Conservation (phyloP, 192 early-diverging fungal species). For the Mortierella hygrophila region DNA sequence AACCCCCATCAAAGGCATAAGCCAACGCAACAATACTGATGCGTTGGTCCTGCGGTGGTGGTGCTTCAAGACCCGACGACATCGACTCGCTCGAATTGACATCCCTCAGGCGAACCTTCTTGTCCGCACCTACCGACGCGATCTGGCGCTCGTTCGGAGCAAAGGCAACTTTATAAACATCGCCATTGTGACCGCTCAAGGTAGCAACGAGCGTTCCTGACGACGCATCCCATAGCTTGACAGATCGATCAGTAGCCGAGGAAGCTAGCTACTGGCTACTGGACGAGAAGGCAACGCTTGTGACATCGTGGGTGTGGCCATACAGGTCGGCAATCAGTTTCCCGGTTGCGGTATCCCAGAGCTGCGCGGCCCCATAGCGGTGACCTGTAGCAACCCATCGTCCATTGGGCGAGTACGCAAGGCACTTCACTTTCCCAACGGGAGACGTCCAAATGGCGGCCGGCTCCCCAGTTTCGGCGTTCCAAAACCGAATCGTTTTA, state of each 20-base stretch:
- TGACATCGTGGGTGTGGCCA: not conserved
- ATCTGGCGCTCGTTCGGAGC: not conserved
- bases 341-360: not conserved
- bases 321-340: not conserved
- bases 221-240: not conserved
- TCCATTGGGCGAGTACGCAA: not conserved
- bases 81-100: not conserved
- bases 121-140: not conserved
- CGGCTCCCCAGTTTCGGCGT: not conserved
- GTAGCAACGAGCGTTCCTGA: not conserved
- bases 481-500: constrained; percentile 3
- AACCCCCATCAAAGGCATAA: not conserved
- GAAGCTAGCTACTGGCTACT: constrained; percentile 1
- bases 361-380: not conserved
- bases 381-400: not conserved
- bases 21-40: too few species aligned
- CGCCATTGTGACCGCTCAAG: not conserved
- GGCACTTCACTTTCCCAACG: not conserved
- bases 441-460: not conserved
- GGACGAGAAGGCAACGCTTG: not conserved
- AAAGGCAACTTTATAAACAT: not conserved
- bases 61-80: not conserved
- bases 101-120: constrained; percentile 2
- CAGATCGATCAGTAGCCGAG: not conserved
- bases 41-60: not conserved